phyloP scores from a whole-genome alignment of 1,284 basidiomycete genomes.

The Pseudozyma thailandica region DNA sequence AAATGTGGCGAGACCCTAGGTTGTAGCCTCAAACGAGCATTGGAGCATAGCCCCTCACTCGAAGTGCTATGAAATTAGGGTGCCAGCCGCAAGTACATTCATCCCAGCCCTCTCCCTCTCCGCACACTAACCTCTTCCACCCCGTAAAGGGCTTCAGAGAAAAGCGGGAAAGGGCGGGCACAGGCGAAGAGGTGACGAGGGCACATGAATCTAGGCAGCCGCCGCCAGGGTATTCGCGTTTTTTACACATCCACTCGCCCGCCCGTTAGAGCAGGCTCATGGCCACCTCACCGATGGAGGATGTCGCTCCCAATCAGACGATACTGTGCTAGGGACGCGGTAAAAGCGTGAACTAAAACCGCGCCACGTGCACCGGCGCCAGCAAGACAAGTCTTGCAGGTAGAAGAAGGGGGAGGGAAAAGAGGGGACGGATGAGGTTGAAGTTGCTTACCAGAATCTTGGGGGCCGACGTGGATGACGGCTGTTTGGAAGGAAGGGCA shows the following conservation, averaged over 20 bases:
- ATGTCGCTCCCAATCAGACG: slow-evolving; percentile 60
- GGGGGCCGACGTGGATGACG: not conserved
- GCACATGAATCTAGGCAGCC: slow-evolving; percentile 57
- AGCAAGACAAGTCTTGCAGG: slow-evolving; percentile 4
- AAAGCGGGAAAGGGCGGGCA: slow-evolving; percentile 13
- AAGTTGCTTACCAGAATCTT: slow-evolving; percentile 37
- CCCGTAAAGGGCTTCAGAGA: not conserved
- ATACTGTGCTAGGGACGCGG: slow-evolving; percentile 50
- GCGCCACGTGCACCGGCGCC: slow-evolving; percentile 52
- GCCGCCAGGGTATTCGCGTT: slow-evolving; percentile 56
- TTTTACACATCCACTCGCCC: slow-evolving; percentile 55
- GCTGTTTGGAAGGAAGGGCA: not conserved
- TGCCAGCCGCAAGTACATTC: slow-evolving; percentile 54
- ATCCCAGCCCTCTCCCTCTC: slow-evolving; percentile 24
- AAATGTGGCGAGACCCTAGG: slow-evolving; percentile 50
- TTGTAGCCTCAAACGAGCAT: slow-evolving; percentile 56
- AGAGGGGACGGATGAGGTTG: not conserved
- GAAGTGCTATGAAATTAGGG: slow-evolving; percentile 59
- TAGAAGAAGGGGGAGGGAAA: not conserved
- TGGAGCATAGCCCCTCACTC: slow-evolving; percentile 53
- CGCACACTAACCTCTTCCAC: not conserved
- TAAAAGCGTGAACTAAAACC: slow-evolving; percentile 40
- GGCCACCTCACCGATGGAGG: slow-evolving; percentile 45
- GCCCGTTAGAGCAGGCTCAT: slow-evolving; percentile 47
- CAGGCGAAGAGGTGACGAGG: slow-evolving; percentile 51